Evolutionary conservation across 345 rosid genomes (phyloP).

Genomic region (Populus ilicifolia): DNA sequence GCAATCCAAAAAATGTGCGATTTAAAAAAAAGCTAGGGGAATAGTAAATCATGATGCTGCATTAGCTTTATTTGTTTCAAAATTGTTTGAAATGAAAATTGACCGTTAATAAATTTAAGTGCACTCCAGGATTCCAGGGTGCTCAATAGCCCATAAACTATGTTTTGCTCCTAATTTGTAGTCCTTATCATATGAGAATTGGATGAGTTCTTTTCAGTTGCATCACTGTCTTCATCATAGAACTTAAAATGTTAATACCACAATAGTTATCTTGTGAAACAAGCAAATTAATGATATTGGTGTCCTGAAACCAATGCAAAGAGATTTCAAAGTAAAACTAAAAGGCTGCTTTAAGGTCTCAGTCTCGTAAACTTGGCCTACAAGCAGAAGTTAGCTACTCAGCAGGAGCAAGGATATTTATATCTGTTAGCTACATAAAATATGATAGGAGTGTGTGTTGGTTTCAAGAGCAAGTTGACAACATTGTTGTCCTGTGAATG

Average conservation of each 20-base stretch:
- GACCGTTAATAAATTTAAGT: neutral
- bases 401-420: neutral
- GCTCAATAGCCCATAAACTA: neutral
- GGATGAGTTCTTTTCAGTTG: neutral
- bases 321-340: neutral
- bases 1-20: neutral
- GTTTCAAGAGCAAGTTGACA: neutral
- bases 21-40: neutral
- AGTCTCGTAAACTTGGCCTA: neutral
- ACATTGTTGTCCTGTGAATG: neutral
- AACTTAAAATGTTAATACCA: neutral
- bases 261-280: neutral
- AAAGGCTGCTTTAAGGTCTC: neutral
- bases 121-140: neutral
- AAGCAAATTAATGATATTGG: neutral
- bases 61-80: neutral
- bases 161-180: neutral
- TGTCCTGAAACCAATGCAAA: neutral
- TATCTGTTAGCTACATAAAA: neutral
- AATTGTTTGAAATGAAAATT: neutral
- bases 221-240: neutral
- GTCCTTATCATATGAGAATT: neutral
- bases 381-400: neutral
- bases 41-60: neutral
- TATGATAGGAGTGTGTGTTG: neutral